These are phyloP conservation scores for Cyclotella baltica DNA, from an alignment of 108 stramenopile species.

Conservation along the genomic window DNA sequence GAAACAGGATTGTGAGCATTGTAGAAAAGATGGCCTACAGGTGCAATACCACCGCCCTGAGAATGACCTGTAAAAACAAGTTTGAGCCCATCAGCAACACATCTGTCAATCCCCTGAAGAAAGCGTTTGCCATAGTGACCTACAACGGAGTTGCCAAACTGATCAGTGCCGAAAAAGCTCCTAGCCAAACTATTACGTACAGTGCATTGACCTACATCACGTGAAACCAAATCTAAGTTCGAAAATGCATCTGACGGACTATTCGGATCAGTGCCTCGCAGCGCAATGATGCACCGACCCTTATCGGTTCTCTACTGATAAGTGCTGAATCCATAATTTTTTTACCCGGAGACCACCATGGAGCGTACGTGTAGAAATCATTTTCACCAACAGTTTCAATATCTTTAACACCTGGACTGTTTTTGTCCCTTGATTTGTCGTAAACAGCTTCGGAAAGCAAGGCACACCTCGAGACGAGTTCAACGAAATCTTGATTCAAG, in stretches of 20 bases:
- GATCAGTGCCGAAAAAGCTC: not conserved
- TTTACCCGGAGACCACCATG: not conserved
- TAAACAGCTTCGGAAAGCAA: not conserved
- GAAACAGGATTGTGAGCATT: not conserved
- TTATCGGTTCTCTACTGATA: not conserved
- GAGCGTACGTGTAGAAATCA: not conserved
- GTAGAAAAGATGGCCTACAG: not conserved
- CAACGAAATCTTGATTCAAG: not conserved
- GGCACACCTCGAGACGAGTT: not conserved
- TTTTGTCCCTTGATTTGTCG: not conserved
- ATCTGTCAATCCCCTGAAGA: not conserved
- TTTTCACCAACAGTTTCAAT: too few relatives aligned
- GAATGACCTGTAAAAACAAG: constrained; percentile 34
- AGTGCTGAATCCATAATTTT: not conserved
- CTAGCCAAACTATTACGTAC: not conserved
- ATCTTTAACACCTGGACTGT: too few relatives aligned
- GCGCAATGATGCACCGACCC: constrained; percentile 6
- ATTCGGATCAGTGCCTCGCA: not conserved
- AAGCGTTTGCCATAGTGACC: not conserved
- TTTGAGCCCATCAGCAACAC: not conserved
- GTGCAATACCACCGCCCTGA: constrained; percentile 44
- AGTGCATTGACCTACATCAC: not conserved
- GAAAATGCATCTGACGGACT: not conserved
- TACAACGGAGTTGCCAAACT: not conserved
- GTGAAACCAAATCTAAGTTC: not conserved